Base-by-base conservation (phyloP, 192 early-diverging fungal species). In the Phlyctochytrium arcticum region DNA sequence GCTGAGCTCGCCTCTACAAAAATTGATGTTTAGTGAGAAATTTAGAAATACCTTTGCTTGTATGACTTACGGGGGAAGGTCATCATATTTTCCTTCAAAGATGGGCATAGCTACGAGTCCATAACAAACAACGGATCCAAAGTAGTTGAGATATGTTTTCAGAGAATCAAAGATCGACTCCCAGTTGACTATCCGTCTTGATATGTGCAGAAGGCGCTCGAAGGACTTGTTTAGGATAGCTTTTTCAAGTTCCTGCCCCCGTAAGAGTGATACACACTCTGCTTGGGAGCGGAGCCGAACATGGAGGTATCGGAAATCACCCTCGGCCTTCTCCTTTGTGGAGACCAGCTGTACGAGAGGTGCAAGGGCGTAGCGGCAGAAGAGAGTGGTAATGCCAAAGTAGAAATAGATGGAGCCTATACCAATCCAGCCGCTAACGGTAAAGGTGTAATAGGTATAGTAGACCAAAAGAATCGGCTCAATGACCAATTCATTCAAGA, bases 71-170 rank as follows among this genome's bases (percentile, higher is more conserved):
- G 83, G 77, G 15, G 83, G 77, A 27, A 80, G 72, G 60, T 75
- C 84, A 59, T 92, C 89, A 71, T 92, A 96, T 17, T 54, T 55
- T n/a, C 92, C 91, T 46, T 72, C 58, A 59, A 96, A 89, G 24
- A 96, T 88, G 15, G 90, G 92, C 21, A 93, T 81, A 0, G 88
- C 87, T 34, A 96, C 85, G 17, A 91, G 81, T 3, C 89, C 72
- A 62, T 93, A 96, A 44, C 87, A 88, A 9, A 93, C 68, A 4
- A 93, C 85, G 0, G 89, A 83, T 4, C 90, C 90, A 75, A 88
- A 72, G 54, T 96, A 96, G 21, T 83, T 71, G 33, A 89, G 83
- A 44, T 79, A 73, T 32, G 85, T 75, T 21, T 85, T 91, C 34
- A 72, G 42, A 34, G 77, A 59, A 0, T 73, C 68, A 27, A 88